phyloP scores from a whole-genome alignment of 2,329 filamentous ascomycete genomes.

The Alternaria sp. region DNA sequence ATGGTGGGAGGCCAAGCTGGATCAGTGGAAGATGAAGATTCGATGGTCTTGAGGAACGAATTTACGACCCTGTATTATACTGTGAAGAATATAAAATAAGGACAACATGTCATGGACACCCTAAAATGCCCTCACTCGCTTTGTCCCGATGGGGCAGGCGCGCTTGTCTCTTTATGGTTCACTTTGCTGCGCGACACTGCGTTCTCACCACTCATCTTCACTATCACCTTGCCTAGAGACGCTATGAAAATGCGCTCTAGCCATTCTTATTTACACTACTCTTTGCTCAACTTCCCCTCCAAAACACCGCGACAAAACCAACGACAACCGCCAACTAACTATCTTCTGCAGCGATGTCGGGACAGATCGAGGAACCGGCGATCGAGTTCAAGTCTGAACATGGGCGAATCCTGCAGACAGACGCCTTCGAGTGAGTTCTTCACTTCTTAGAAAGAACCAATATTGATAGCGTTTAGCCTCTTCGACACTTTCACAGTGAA shows the following conservation, averaged over 20 bases:
- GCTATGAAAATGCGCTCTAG: not conserved
- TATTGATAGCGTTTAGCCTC: not conserved
- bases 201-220: not conserved
- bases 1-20: slow-evolving; percentile 44
- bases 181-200: not conserved
- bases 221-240: not conserved
- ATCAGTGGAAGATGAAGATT: slow-evolving; percentile 49
- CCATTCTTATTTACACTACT: not conserved
- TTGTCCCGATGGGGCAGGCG: not conserved
- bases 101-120: not conserved
- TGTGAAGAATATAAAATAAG: slow-evolving; percentile 2
- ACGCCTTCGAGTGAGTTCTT: not conserved
- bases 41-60: slow-evolving; percentile 32
- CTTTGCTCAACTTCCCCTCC: not conserved
- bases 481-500: not conserved
- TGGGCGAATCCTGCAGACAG: not conserved
- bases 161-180: not conserved
- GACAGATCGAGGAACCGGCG: not conserved
- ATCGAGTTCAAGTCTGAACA: not conserved
- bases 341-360: not conserved
- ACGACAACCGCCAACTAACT: not conserved
- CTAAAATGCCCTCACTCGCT: no score
- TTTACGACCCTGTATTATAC: slow-evolving; percentile 6
- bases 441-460: not conserved
- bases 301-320: not conserved